Percentiles rank a stretch among this genome's conserved stretches.
These are phyloP conservation scores for Aspergillus ochraceus DNA, from an alignment of 2,329 filamentous ascomycete genomes.

Conservation along the genomic window DNA sequence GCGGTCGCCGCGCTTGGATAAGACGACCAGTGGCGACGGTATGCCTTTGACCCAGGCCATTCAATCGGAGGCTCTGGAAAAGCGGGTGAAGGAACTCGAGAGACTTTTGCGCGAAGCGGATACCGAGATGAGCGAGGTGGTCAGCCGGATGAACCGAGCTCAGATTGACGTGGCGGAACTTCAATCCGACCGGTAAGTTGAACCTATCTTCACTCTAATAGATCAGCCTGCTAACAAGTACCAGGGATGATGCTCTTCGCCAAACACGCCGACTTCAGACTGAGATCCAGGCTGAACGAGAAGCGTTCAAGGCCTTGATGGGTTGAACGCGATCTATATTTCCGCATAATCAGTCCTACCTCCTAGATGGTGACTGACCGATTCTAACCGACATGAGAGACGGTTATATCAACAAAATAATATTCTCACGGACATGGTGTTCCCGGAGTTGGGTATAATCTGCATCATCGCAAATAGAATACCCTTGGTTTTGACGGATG, in stretches of 20 bases:
- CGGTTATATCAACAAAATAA: background rate
- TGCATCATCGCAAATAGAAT: background rate
- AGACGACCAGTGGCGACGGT: constrained; percentile 61
- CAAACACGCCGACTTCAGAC: constrained; percentile 70
- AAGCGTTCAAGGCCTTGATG: constrained; percentile 56
- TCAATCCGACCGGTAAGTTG: constrained; percentile 54
- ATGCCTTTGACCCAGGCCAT: constrained; percentile 65
- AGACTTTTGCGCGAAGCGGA: constrained; percentile 74
- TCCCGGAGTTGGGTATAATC: background rate
- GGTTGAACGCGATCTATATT: constrained; percentile 14
- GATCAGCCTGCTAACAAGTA: constrained; percentile 19
- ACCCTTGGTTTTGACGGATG: background rate
- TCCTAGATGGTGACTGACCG: background rate
- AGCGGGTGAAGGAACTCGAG: constrained; percentile 81
- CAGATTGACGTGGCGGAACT: constrained; percentile 81
- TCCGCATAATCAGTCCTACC: background rate
- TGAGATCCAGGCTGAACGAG: constrained; percentile 64
- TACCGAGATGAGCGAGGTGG: constrained; percentile 79
- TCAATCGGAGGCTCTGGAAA: constrained; percentile 73
- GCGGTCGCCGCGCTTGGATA: constrained; percentile 60
- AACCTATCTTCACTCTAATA: constrained; percentile 3
- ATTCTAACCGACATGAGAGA: background rate
- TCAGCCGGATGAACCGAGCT: constrained; percentile 76
- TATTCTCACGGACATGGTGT: background rate
- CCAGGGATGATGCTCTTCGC: constrained; percentile 69